Conservation (phyloP, 768 basidiomycete species). For the Podaxis pistillaris region DNA sequence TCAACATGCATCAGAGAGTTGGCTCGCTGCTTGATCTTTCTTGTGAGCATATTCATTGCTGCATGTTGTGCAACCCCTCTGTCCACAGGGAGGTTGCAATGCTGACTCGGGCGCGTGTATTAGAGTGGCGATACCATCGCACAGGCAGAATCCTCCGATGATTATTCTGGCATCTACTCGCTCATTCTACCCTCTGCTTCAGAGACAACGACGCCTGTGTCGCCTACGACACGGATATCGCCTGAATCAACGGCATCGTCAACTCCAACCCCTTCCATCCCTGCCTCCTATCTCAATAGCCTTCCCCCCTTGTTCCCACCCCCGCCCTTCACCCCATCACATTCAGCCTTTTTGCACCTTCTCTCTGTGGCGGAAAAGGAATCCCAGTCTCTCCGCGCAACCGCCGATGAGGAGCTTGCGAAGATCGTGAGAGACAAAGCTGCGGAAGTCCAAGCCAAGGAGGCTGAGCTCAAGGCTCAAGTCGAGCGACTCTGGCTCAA, state of each 20-base stretch:
- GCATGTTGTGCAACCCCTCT: conserved; percentile 14
- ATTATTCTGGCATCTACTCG: conserved; percentile 40
- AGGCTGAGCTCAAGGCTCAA: conserved; percentile 51
- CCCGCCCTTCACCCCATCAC: conserved; percentile 73
- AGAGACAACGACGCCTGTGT: conserved; percentile 25
- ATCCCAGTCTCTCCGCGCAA: conserved; percentile 52
- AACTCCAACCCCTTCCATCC: conserved; percentile 27
- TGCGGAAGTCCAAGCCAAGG: conserved; percentile 53
- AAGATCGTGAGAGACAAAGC: conserved; percentile 52
- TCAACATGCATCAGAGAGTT: conserved; percentile 15
- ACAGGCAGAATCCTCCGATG: conserved; percentile 35
- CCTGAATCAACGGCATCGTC: conserved; percentile 24
- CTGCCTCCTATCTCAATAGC: conserved; percentile 43
- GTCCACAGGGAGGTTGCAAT: background rate
- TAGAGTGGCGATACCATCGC: conserved; percentile 39
- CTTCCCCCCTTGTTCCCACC: conserved; percentile 68
- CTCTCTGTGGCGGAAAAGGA: conserved; percentile 52
- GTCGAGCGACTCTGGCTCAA: conserved; percentile 64
- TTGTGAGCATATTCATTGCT: conserved; percentile 11
- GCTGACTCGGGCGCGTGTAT: conserved; percentile 20
- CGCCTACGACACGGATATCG: conserved; percentile 23
- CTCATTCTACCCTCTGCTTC: conserved; percentile 40
- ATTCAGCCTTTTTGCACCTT: conserved; percentile 68
- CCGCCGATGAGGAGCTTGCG: conserved; percentile 58
- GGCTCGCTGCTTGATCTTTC: conserved; percentile 8